A percentile compares a stretch with the other conserved stretches of the same genome.
Conservation (phyloP, 2,329 filamentous ascomycete genomes). For the Pseudopithomyces maydicus region DNA sequence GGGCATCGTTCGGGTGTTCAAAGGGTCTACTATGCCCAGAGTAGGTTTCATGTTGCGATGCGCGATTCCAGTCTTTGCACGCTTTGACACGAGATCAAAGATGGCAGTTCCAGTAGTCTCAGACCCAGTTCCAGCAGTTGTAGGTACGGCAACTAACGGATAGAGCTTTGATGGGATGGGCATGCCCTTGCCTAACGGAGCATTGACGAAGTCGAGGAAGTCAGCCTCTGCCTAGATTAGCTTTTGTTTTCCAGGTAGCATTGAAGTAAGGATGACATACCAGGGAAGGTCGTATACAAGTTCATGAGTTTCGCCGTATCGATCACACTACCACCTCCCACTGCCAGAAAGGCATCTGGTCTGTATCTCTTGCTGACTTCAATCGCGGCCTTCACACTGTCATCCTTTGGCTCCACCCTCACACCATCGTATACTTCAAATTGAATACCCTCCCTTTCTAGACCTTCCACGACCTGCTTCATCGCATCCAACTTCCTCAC, state of each 20-base stretch:
- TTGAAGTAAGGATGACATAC: slow-evolving; percentile 19
- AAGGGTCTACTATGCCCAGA: slow-evolving; percentile 80
- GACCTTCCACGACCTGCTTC: slow-evolving; percentile 81
- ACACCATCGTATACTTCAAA: slow-evolving; percentile 83
- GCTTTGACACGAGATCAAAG: slow-evolving; percentile 88
- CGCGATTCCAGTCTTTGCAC: slow-evolving; percentile 93
- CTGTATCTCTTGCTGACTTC: slow-evolving; percentile 78
- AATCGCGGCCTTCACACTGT: slow-evolving; percentile 87
- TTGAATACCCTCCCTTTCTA: slow-evolving; percentile 77
- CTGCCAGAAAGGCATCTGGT: slow-evolving; percentile 89
- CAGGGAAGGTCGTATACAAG: slow-evolving; percentile 83
- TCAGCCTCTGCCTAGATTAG: slow-evolving; percentile 67
- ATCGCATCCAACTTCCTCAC: slow-evolving; percentile 85
- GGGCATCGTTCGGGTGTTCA: slow-evolving; percentile 97
- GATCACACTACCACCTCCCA: slow-evolving; percentile 91
- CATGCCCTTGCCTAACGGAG: slow-evolving; percentile 82
- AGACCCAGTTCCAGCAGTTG: slow-evolving; percentile 84
- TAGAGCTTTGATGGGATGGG: slow-evolving; percentile 73
- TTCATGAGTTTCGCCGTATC: slow-evolving; percentile 99
- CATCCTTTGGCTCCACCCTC: slow-evolving; percentile 91
- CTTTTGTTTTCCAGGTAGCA: background rate
- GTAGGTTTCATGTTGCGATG: slow-evolving; percentile 96
- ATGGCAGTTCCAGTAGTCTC: slow-evolving; percentile 98
- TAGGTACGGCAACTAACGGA: slow-evolving; percentile 82
- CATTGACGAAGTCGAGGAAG: slow-evolving; percentile 97